These are phyloP conservation scores for Cudoniella acicularis DNA, from an alignment of 495 filamentous ascomycete genomes.

Conservation along the genomic window DNA sequence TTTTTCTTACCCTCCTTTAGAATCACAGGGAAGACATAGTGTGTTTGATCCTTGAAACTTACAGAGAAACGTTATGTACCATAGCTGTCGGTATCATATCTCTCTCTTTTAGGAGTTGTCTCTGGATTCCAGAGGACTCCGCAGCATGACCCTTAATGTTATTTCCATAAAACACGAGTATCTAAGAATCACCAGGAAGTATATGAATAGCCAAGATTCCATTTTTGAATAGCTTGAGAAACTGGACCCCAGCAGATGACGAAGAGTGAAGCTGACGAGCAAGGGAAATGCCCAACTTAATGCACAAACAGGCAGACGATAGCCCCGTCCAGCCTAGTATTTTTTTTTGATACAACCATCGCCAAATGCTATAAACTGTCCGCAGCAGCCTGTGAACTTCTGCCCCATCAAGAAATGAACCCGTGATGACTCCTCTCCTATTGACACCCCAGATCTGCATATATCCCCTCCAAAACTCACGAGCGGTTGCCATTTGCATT, in stretches of 20 bases:
- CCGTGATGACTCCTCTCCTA: background rate
- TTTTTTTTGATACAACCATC: conserved; percentile 14
- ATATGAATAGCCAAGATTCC: background rate
- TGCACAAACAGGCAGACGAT: background rate
- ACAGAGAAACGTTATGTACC: too few species aligned
- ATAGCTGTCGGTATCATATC: too few species aligned
- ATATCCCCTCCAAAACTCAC: background rate
- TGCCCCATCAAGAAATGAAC: background rate
- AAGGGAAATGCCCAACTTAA: background rate
- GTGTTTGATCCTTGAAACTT: too few species aligned
- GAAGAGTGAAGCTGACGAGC: conserved; percentile 1
- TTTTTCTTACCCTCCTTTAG: too few species aligned
- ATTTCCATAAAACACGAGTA: too few species aligned
- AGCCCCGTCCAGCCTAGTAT: background rate
- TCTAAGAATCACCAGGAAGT: background rate
- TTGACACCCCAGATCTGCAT: background rate
- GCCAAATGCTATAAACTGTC: conserved; percentile 1
- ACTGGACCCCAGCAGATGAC: background rate
- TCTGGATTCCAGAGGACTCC: too few species aligned
- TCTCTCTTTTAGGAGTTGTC: too few species aligned
- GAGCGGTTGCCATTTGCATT: conserved; percentile 2
- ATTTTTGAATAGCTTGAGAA: background rate
- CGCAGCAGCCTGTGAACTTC: background rate
- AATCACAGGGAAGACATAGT: too few species aligned
- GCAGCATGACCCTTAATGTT: too few species aligned